Evolutionary conservation across 1,139 yeast species (phyloP).

Genomic region (Geotrichum fermentans): DNA sequence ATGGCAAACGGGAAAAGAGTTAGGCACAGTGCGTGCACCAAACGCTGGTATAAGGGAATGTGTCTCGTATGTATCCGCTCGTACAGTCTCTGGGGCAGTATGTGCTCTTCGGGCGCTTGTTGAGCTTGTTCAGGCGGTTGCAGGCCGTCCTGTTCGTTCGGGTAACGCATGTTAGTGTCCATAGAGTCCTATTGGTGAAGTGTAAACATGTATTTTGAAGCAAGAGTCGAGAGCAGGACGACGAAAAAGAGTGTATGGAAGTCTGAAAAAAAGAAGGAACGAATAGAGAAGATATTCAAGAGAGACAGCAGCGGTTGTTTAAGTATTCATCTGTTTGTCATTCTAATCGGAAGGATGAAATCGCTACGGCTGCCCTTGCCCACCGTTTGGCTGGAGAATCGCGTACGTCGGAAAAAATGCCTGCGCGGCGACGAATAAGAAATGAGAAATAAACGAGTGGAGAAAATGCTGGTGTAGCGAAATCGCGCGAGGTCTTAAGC

Average conservation of each 20-base stretch:
- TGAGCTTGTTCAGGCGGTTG: not conserved
- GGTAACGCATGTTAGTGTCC: not conserved
- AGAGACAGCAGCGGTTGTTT: too few species aligned
- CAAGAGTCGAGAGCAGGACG: not conserved
- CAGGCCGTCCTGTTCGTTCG: not conserved
- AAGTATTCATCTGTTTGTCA: too few species aligned
- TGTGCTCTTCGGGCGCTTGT: not conserved
- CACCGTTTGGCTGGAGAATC: too few species aligned
- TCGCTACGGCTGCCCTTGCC: too few species aligned
- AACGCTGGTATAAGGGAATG: constrained; percentile 6
- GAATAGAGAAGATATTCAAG: not conserved
- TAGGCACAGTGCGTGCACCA: constrained; percentile 13
- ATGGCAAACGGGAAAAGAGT: constrained; percentile 9
- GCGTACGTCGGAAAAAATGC: too few species aligned
- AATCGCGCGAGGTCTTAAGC: too few species aligned
- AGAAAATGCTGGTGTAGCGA: too few species aligned
- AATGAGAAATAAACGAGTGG: too few species aligned
- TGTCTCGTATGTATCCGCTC: constrained; percentile 3
- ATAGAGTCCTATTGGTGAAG: not conserved
- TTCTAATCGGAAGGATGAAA: too few species aligned
- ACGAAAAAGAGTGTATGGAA: not conserved
- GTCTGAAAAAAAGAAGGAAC: not conserved
- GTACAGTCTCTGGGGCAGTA: not conserved
- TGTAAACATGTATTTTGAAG: not conserved
- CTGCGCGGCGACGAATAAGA: too few species aligned